Percentiles rank a stretch among this genome's conserved stretches.
phyloP scores from a whole-genome alignment of 208 protist species.

The Angomonas ambiguus region DNA sequence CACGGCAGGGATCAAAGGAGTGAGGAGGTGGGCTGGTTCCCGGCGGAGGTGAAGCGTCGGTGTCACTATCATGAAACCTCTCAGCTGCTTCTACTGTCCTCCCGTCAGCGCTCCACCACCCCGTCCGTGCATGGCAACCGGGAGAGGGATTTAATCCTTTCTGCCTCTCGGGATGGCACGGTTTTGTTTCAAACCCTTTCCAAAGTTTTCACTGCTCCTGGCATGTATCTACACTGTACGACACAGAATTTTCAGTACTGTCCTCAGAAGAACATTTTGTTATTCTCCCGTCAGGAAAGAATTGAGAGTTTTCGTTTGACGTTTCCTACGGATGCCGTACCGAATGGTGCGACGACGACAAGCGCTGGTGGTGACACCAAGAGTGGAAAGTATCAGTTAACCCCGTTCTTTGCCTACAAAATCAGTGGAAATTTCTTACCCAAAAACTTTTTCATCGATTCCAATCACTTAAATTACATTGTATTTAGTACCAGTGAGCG shows the following conservation, averaged over 20 bases:
- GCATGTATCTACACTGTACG: slow-evolving; percentile 64
- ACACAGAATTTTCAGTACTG: slow-evolving; percentile 73
- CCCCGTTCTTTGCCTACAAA: slow-evolving; percentile 65
- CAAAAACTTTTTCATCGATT: slow-evolving; percentile 68
- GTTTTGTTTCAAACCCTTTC: slow-evolving; percentile 56
- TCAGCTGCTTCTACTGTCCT: slow-evolving; percentile 45
- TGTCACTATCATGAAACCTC: slow-evolving; percentile 88
- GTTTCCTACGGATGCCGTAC: no score
- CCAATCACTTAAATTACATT: slow-evolving; percentile 46
- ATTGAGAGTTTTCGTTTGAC: slow-evolving; percentile 74
- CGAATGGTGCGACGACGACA: background rate
- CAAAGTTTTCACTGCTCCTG: slow-evolving; percentile 60
- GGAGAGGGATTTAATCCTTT: slow-evolving; percentile 60
- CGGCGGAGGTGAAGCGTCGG: slow-evolving; percentile 86
- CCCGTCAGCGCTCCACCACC: no score
- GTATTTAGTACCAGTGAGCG: slow-evolving; percentile 81
- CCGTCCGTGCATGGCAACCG: slow-evolving; percentile 13
- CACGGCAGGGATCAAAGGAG: background rate
- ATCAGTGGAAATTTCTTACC: slow-evolving; percentile 67
- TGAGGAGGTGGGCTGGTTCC: slow-evolving; percentile 55
- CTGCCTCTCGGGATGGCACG: slow-evolving; percentile 74
- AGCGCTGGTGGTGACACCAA: background rate
- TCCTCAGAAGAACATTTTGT: slow-evolving; percentile 41
- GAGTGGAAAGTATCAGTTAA: slow-evolving; percentile 37
- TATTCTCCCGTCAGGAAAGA: slow-evolving; percentile 62